A percentile compares a stretch with the other conserved stretches of the same genome.
Evolutionary conservation across 2,329 filamentous ascomycete species (phyloP).

Genomic region (Fusarium ramigenum): DNA sequence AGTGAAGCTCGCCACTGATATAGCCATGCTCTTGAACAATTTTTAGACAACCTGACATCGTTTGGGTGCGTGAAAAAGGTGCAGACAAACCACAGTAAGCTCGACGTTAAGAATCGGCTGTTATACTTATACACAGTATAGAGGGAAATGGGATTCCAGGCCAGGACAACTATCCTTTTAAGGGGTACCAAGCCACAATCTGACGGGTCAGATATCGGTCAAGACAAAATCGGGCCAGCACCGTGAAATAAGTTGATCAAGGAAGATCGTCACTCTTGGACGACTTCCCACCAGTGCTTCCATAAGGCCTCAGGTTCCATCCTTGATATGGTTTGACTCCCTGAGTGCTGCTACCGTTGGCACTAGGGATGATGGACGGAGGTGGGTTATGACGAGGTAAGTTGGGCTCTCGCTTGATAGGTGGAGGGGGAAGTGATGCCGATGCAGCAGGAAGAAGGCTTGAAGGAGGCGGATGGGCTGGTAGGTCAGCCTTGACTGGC

Average conservation of each 20-base stretch:
- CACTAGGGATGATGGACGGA: slow-evolving; percentile 43
- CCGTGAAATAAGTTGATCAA: slow-evolving; percentile 22
- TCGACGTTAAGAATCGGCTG: background rate
- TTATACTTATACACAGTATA: slow-evolving; percentile 22
- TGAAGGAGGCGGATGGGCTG: slow-evolving; percentile 30
- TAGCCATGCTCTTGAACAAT: background rate
- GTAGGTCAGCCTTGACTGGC: slow-evolving; percentile 24
- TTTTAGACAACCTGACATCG: background rate
- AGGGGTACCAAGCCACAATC: background rate
- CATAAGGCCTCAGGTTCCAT: slow-evolving; percentile 51
- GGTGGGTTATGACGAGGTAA: slow-evolving; percentile 47
- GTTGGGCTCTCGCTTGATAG: slow-evolving; percentile 46
- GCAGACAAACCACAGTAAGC: background rate
- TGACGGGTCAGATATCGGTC: background rate
- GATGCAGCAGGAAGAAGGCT: slow-evolving; percentile 52
- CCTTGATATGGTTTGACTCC: slow-evolving; percentile 50
- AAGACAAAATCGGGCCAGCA: background rate
- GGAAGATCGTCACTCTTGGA: slow-evolving; percentile 48
- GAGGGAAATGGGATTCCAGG: background rate
- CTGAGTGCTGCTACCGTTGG: slow-evolving; percentile 46
- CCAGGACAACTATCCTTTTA: slow-evolving; percentile 41
- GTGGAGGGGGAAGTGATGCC: slow-evolving; percentile 50
- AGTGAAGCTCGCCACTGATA: background rate
- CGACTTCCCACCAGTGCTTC: slow-evolving; percentile 45
- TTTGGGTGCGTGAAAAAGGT: background rate